phyloP scores from a whole-genome alignment of 1,284 basidiomycete species.

The Blastosporella zonata region DNA sequence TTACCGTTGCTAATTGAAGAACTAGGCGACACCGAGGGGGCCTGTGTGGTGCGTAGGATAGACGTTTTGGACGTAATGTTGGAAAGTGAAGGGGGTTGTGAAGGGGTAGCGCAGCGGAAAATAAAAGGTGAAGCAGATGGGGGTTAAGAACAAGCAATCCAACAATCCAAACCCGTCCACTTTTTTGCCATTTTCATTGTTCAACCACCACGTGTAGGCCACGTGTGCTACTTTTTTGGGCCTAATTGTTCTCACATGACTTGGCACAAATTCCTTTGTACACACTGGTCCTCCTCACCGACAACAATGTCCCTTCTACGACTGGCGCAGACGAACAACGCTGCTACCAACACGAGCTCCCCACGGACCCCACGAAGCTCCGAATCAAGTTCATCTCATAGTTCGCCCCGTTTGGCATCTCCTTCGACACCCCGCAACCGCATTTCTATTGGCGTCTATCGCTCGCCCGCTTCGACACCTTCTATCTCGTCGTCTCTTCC shows the following conservation, averaged over 20 bases:
- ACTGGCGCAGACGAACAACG: conserved; percentile 49
- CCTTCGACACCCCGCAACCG: conserved; percentile 43
- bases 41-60: conserved; percentile 50
- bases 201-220: conserved; percentile 41
- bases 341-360: conserved; percentile 29
- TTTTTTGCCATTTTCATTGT: conserved; percentile 40
- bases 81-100: conserved; percentile 20
- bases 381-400: conserved; percentile 17
- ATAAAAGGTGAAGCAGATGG: conserved; percentile 23
- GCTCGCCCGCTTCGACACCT: conserved; percentile 58
- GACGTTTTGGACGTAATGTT: conserved; percentile 52
- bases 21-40: conserved; percentile 76
- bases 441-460: conserved; percentile 41
- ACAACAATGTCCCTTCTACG: conserved; percentile 48
- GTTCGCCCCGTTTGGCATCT: conserved; percentile 21
- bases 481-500: conserved; percentile 69
- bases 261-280: conserved; percentile 1
- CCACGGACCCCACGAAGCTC: conserved; percentile 38
- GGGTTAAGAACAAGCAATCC: conserved; percentile 23
- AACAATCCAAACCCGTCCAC: conserved; percentile 13
- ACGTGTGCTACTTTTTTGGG: conserved; percentile 25
- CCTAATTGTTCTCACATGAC: conserved; percentile 22
- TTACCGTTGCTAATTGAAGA: conserved; percentile 48
- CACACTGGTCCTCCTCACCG: neutral
- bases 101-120: conserved; percentile 24